A percentile compares a stretch with the other conserved stretches of the same genome.
Evolutionary conservation across 345 rosid genomes (phyloP).

Genomic region (Anastatica hierochuntica): DNA sequence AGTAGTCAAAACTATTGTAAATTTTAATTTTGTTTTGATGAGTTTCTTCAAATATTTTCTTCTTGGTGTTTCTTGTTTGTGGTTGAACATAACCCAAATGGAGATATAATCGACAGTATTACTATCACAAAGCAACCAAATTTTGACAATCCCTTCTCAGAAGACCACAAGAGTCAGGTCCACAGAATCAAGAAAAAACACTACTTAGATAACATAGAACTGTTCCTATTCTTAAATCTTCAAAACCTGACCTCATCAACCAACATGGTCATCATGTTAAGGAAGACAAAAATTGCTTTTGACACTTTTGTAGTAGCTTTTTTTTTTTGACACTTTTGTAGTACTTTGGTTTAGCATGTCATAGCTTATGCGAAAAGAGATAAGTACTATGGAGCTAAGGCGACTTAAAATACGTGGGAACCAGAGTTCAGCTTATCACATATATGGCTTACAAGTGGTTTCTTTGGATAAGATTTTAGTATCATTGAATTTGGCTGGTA

Average conservation of each 20-base stretch:
- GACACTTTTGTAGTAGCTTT: not conserved
- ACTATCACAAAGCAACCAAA: constrained; percentile 81
- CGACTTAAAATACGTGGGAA: constrained; percentile 97
- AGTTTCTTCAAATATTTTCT: not conserved
- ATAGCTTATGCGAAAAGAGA: constrained; percentile 93
- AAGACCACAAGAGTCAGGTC: constrained; percentile 94
- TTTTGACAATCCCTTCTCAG: constrained; percentile 85
- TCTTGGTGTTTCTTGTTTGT: no score
- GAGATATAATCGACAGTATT: constrained; percentile 76
- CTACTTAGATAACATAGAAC: constrained; percentile 25
- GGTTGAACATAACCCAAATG: constrained; percentile 52
- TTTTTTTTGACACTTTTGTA: not conserved
- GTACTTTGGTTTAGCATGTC: constrained; percentile 46
- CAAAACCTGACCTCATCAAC: constrained; percentile 67
- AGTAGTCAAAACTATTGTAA: not conserved
- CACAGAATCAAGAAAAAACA: not conserved
- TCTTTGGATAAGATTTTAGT: constrained; percentile 94
- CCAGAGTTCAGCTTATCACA: constrained; percentile 95
- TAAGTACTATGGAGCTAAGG: constrained; percentile 84
- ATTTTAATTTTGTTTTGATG: not conserved
- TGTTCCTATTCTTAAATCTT: constrained; percentile 74
- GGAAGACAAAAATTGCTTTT: not conserved
- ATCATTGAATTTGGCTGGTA: constrained; percentile 99
- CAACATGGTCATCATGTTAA: constrained; percentile 89
- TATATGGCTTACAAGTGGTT: constrained; percentile 92